Percentiles rank a stretch among this genome's conserved stretches.
phyloP scores from a whole-genome alignment of 2,329 filamentous ascomycete genomes.

The Fusarium sulawesiense region DNA sequence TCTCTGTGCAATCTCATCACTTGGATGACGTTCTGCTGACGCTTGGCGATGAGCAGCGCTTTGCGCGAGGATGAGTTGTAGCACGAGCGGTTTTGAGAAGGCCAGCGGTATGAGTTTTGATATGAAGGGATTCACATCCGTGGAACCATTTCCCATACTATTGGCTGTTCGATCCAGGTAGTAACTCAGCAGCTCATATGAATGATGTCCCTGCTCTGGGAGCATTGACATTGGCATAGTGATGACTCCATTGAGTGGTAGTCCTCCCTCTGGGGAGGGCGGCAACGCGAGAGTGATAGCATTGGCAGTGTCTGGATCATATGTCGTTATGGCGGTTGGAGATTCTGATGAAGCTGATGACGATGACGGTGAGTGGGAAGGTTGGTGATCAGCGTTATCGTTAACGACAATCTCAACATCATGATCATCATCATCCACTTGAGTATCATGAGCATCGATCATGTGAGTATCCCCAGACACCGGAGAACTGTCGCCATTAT shows the following conservation, averaged over 20 bases:
- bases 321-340: slow-evolving; percentile 11
- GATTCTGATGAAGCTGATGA: slow-evolving; percentile 40
- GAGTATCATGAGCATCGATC: slow-evolving; percentile 39
- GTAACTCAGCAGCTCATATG: slow-evolving; percentile 58
- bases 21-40: slow-evolving; percentile 43
- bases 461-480: slow-evolving; percentile 41
- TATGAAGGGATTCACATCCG: slow-evolving; percentile 59
- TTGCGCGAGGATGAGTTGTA: slow-evolving; percentile 61
- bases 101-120: slow-evolving; percentile 59
- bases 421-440: slow-evolving; percentile 29
- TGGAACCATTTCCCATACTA: slow-evolving; percentile 61
- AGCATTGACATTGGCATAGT: slow-evolving; percentile 47
- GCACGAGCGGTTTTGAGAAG: slow-evolving; percentile 58
- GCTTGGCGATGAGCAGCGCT: slow-evolving; percentile 55
- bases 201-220: slow-evolving; percentile 50
- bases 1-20: slow-evolving; percentile 49
- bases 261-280: slow-evolving; percentile 1
- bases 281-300: slow-evolving; percentile 35
- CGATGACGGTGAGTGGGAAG: slow-evolving; percentile 37
- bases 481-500: slow-evolving; percentile 34
- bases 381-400: slow-evolving; percentile 26
- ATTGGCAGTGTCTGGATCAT: slow-evolving; percentile 37
- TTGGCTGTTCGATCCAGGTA: slow-evolving; percentile 58
- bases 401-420: slow-evolving; percentile 24
- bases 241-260: slow-evolving; percentile 35